phyloP scores from a whole-genome alignment of 345 rosid species.

The Gossypium ekmanianum region DNA sequence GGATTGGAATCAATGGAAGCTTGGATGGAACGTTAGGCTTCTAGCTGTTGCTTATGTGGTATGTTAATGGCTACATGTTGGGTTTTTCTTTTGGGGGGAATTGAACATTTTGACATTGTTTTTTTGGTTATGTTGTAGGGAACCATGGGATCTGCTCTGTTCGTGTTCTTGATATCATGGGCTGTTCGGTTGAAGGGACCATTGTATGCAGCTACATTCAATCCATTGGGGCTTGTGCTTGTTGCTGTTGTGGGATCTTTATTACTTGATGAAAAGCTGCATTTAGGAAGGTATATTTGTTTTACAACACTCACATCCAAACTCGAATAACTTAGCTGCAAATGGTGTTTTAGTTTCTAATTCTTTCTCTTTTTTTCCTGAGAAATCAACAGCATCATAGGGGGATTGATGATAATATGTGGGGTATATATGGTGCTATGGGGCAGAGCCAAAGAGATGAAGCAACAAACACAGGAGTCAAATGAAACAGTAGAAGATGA shows the following conservation, averaged over 20 bases:
- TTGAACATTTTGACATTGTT: too few species aligned
- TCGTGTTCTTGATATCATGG: slow-evolving; percentile 24
- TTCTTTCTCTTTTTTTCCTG: background rate
- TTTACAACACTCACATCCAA: background rate
- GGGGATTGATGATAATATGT: slow-evolving; percentile 5
- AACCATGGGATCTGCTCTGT: slow-evolving; percentile 31
- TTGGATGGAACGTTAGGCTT: slow-evolving; percentile 54
- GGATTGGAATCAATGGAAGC: slow-evolving; percentile 51
- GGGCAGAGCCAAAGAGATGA: too few species aligned
- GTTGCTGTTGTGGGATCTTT: slow-evolving; percentile 30
- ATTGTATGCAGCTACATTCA: slow-evolving; percentile 35
- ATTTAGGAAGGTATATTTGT: slow-evolving; percentile 34
- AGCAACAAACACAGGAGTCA: too few species aligned
- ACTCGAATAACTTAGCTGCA: background rate
- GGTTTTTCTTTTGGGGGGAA: too few species aligned
- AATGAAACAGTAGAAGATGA: too few species aligned
- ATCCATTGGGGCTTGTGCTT: slow-evolving; percentile 32
- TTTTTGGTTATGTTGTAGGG: slow-evolving; percentile 22
- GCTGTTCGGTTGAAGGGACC: slow-evolving; percentile 35
- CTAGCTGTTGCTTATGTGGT: slow-evolving; percentile 39
- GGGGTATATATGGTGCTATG: too few species aligned
- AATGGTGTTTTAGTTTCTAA: background rate
- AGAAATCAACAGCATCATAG: slow-evolving; percentile 36
- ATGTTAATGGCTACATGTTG: background rate
- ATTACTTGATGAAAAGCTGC: slow-evolving; percentile 32